Evolutionary conservation across 805 yeast species (phyloP).

Genomic region (Lipomyces yamadae): DNA sequence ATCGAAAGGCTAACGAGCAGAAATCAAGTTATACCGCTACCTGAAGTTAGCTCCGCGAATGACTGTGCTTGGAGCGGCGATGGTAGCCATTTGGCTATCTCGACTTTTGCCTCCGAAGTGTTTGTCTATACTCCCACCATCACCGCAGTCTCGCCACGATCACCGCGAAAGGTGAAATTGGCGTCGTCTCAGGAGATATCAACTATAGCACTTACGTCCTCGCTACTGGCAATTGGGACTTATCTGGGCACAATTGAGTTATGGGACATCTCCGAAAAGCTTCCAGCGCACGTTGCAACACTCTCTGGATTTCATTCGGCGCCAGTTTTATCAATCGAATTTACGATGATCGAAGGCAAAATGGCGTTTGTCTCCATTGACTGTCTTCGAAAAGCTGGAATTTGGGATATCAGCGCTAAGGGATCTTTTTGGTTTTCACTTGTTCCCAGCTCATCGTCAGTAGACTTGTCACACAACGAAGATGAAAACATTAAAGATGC

Average conservation of each 20-base stretch:
- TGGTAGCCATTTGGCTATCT: conserved; percentile 20
- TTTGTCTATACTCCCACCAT: conserved; percentile 12
- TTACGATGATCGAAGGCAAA: conserved; percentile 35
- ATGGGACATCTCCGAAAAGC: conserved; percentile 8
- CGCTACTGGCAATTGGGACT: conserved; percentile 21
- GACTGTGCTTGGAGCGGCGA: conserved; percentile 28
- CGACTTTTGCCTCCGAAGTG: conserved; percentile 20
- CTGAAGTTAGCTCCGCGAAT: conserved; percentile 6
- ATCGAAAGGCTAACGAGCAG: background rate
- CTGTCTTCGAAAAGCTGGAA: conserved; percentile 29
- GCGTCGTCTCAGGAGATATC: conserved; percentile 18
- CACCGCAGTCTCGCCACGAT: background rate
- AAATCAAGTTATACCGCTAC: background rate
- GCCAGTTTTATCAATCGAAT: conserved; percentile 25
- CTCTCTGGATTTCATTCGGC: conserved; percentile 16
- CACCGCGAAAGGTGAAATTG: conserved; percentile 7
- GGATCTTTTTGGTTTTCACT: background rate
- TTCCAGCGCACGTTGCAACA: conserved; percentile 5
- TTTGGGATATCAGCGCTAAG: conserved; percentile 20
- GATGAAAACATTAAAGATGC: conserved; percentile 22
- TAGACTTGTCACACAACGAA: background rate
- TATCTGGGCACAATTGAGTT: conserved; percentile 20
- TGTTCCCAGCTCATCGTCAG: background rate
- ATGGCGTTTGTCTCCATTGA: conserved; percentile 23
- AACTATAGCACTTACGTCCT: conserved; percentile 8